Percentiles rank a stretch among this genome's conserved stretches.
phyloP scores from a whole-genome alignment of 345 rosid species.

The Barbarea vulgaris region DNA sequence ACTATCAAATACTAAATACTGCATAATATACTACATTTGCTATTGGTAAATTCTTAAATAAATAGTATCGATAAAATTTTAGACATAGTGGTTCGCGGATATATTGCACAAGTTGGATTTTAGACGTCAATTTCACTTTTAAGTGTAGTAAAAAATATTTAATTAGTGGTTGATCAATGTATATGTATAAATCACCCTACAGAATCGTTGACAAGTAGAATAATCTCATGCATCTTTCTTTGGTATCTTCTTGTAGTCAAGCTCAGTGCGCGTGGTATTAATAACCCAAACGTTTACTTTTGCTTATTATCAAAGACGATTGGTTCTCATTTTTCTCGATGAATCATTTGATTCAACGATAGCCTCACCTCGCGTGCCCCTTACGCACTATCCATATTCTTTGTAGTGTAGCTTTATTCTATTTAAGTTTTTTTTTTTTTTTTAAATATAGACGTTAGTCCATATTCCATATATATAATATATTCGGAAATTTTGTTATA shows the following conservation, averaged over 20 bases:
- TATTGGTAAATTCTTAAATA: too few relatives aligned
- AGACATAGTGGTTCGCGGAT: too few relatives aligned
- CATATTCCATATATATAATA: too few relatives aligned
- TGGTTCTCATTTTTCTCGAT: slow-evolving; percentile 21
- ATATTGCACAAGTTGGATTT: too few relatives aligned
- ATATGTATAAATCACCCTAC: too few relatives aligned
- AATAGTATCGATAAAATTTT: too few relatives aligned
- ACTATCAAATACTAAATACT: too few relatives aligned
- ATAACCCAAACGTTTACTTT: background rate
- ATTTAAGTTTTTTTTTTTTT: too few relatives aligned
- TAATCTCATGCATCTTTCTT: slow-evolving; percentile 20
- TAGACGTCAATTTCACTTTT: too few relatives aligned
- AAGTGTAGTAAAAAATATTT: too few relatives aligned
- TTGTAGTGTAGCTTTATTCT: slow-evolving; percentile 29
- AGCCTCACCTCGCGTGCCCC: slow-evolving; percentile 15
- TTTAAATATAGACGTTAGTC: background rate
- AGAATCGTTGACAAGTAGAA: slow-evolving; percentile 14
- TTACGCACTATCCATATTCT: slow-evolving; percentile 20
- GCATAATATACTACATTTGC: too few relatives aligned
- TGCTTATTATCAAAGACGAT: background rate
- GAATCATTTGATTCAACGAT: slow-evolving; percentile 20
- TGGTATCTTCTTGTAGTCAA: slow-evolving; percentile 9
- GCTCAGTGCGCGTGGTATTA: background rate
- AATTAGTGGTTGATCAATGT: too few relatives aligned
- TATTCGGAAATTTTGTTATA: background rate